Evolutionary conservation across 202 grass and related monocot species (phyloP), one percentile per base, ranked within the genome.

Genomic region (Carex arenaria): DNA sequence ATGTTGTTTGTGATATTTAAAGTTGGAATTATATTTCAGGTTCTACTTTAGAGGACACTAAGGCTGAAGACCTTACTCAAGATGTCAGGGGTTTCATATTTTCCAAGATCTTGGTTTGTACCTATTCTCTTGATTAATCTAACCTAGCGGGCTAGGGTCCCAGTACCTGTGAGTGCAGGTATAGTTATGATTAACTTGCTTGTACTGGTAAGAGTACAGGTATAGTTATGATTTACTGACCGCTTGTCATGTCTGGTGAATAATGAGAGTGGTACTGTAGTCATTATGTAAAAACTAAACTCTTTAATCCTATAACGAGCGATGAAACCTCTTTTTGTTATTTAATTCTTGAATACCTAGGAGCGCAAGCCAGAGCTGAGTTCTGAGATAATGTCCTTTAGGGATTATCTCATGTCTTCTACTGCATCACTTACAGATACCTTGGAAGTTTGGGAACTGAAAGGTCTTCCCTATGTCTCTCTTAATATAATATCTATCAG

Each of bases 1-100:
- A 67, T 67, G 43, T 66, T 82, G 20, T 66, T 68, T 68, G 17
- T 66, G 22, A 81, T 26, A 84, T 49, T 13, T 13, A 62, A 75
- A 62, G 70, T 84, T 52, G 30, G 78, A 1, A 30, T 88, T 85
- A n/a, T 49, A 52, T 84, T 82, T 65, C 80, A 98, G 95, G 90
- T 88, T 89, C 93, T 82, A 78, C 88, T 84, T 87, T 89, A 43
- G 95, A 98, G 84, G 95, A 98, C 85, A 77, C 93, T 79, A 95
- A 88, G 90, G 90, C 86, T 80, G 95, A 98, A 70, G 93, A 98
- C 84, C 91, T 98, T 82, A 92, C 83, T 89, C 95, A 98, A 89
- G 95, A 98, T 93, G 89, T 95, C 72, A 90, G 91, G 85, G 95
- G 95, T 49, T 95, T 98, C 88, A 98, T 98, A 93, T 93, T 98